Evolutionary conservation across 1,284 basidiomycete genomes (phyloP).

Genomic region (Sphagnurus paluster): DNA sequence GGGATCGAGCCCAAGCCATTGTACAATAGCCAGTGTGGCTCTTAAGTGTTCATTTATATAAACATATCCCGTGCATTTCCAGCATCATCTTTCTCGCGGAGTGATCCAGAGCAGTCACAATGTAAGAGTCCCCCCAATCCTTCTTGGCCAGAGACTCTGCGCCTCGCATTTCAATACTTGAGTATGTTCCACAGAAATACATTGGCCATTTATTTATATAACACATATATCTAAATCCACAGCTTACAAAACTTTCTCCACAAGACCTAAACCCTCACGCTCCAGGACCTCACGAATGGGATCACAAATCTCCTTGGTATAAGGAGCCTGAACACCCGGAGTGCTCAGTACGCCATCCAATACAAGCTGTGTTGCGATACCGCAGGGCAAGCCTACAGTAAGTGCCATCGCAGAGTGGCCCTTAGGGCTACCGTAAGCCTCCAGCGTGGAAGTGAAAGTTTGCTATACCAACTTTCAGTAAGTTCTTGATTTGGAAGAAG

Average conservation of each 20-base stretch:
- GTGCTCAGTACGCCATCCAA: conserved; percentile 77
- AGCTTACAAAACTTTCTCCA: conserved; percentile 69
- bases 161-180: no score
- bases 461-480: conserved; percentile 45
- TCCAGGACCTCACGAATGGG: conserved; percentile 79
- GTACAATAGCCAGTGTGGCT: no score
- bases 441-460: conserved; percentile 89
- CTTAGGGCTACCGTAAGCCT: conserved; percentile 83
- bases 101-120: no score
- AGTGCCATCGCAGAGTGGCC: conserved; percentile 95
- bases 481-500: neutral
- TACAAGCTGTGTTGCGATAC: conserved; percentile 87
- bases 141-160: no score
- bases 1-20: no score
- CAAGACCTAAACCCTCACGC: conserved; percentile 80
- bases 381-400: conserved; percentile 92
- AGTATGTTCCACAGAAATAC: neutral
- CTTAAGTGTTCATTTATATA: no score
- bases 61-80: no score
- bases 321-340: conserved; percentile 87
- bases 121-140: no score
- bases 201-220: no score
- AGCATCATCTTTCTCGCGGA: no score
- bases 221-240: neutral
- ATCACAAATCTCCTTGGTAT: conserved; percentile 85